Evolutionary conservation across 1,284 basidiomycete genomes (phyloP).

Genomic region (Pterula multifida): DNA sequence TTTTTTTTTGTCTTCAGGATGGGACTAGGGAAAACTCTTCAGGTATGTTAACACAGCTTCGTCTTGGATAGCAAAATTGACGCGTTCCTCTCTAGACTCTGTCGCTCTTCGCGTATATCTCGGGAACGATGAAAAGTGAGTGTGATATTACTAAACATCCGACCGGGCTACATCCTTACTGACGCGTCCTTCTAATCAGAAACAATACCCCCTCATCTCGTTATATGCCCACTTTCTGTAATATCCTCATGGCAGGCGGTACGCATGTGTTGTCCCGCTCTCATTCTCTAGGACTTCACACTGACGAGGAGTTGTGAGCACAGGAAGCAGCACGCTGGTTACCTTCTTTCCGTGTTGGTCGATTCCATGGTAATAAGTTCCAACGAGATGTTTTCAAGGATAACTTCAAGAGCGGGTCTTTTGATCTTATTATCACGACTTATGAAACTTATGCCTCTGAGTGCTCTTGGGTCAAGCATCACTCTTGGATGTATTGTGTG

Average conservation of each 20-base stretch:
- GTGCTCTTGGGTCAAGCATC: constrained; percentile 42
- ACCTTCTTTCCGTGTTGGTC: constrained; percentile 33
- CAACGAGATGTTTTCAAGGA: constrained; percentile 39
- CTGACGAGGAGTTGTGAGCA: neutral
- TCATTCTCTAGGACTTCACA: neutral
- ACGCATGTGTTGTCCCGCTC: constrained; percentile 11
- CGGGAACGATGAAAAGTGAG: constrained; percentile 23
- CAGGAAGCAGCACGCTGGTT: constrained; percentile 45
- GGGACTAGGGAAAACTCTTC: constrained; percentile 56
- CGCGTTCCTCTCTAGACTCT: constrained; percentile 42
- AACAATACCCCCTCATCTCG: constrained; percentile 33
- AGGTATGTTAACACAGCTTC: too few relatives aligned
- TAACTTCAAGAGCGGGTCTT: constrained; percentile 20
- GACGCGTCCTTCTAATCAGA: constrained; percentile 17
- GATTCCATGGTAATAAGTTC: constrained; percentile 35
- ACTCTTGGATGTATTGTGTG: constrained; percentile 43
- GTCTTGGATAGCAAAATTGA: too few relatives aligned
- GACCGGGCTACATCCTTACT: neutral
- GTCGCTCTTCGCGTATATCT: constrained; percentile 44
- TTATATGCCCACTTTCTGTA: constrained; percentile 52
- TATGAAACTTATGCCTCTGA: constrained; percentile 42
- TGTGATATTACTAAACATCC: constrained; percentile 3
- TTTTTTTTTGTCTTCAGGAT: constrained; percentile 25
- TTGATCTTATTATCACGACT: constrained; percentile 44
- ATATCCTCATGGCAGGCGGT: constrained; percentile 44